These are phyloP conservation scores for Chlorella sp. DNA, from an alignment of 139 green algal genomes.

Conservation along the genomic window DNA sequence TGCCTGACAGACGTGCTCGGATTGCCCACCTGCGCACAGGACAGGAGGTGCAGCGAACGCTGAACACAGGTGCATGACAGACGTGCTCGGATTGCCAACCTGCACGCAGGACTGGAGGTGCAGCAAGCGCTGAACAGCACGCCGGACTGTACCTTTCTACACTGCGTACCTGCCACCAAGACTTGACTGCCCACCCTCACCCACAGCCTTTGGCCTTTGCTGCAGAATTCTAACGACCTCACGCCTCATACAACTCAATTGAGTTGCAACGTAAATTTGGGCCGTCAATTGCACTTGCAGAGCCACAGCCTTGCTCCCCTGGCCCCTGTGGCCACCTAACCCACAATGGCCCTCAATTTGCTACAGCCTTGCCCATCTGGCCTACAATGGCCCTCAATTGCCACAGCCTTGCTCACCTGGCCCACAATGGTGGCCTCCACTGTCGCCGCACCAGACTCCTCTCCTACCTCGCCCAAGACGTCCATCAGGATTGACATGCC, in stretches of 20 bases:
- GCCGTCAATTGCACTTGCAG: too few relatives aligned
- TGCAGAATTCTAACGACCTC: too few relatives aligned
- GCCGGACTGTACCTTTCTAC: not conserved
- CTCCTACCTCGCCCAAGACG: slow-evolving; percentile 65
- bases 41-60: not conserved
- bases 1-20: slow-evolving; percentile 15
- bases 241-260: too few relatives aligned
- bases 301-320: too few relatives aligned
- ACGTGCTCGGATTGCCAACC: not conserved
- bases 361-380: not conserved
- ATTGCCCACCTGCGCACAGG: slow-evolving; percentile 15
- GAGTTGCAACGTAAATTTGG: too few relatives aligned
- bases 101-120: not conserved
- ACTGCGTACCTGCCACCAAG: not conserved
- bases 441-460: slow-evolving; percentile 26
- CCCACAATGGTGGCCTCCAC: slow-evolving; percentile 40
- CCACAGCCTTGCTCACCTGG: slow-evolving; percentile 26
- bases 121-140: not conserved
- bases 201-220: too few relatives aligned
- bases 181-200: not conserved
- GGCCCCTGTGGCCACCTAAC: not conserved
- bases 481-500: slow-evolving; percentile 61
- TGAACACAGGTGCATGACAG: not conserved
- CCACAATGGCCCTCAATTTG: not conserved
- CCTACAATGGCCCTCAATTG: not conserved